Evolutionary conservation across 192 early-diverging fungal species (phyloP).

Genomic region (Phlyctochytrium bullatum): DNA sequence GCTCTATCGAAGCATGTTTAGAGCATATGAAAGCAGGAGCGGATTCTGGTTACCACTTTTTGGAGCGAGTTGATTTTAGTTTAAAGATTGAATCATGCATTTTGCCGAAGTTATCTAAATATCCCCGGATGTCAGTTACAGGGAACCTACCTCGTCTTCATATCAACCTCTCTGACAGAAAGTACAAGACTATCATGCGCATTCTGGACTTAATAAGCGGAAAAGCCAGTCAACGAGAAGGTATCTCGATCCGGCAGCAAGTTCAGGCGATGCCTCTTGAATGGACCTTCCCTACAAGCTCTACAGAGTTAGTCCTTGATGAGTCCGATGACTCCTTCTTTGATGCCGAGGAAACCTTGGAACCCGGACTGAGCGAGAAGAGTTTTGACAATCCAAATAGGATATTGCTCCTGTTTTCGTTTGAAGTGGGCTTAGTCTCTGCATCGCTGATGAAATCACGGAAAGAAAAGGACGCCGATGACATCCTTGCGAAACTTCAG

Average conservation of each 20-base stretch:
- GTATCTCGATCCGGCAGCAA: background rate
- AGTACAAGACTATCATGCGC: conserved; percentile 86
- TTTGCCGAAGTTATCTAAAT: conserved; percentile 67
- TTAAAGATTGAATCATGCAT: conserved; percentile 85
- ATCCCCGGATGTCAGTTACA: conserved; percentile 72
- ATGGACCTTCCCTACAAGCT: conserved; percentile 17
- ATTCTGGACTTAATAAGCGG: conserved; percentile 65
- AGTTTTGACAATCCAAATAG: conserved; percentile 9
- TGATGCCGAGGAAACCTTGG: conserved; percentile 51
- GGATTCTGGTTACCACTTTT: conserved; percentile 69
- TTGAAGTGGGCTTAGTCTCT: conserved; percentile 68
- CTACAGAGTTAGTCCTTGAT: conserved; percentile 25
- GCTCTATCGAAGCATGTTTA: conserved; percentile 70
- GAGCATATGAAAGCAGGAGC: conserved; percentile 57
- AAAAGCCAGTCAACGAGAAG: conserved; percentile 1
- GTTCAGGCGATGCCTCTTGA: background rate
- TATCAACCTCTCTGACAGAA: conserved; percentile 89
- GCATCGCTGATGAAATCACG: conserved; percentile 61
- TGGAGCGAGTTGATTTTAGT: conserved; percentile 83
- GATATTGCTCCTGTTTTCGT: conserved; percentile 46
- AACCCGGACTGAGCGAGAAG: conserved; percentile 10
- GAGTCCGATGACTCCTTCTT: conserved; percentile 52
- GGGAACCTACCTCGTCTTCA: conserved; percentile 81
- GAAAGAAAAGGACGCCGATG: conserved; percentile 36
- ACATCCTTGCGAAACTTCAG: conserved; percentile 64